Percentiles rank a stretch among this genome's conserved stretches.
phyloP scores from a whole-genome alignment of 495 filamentous ascomycete species.

The Annulohypoxylon nitens region DNA sequence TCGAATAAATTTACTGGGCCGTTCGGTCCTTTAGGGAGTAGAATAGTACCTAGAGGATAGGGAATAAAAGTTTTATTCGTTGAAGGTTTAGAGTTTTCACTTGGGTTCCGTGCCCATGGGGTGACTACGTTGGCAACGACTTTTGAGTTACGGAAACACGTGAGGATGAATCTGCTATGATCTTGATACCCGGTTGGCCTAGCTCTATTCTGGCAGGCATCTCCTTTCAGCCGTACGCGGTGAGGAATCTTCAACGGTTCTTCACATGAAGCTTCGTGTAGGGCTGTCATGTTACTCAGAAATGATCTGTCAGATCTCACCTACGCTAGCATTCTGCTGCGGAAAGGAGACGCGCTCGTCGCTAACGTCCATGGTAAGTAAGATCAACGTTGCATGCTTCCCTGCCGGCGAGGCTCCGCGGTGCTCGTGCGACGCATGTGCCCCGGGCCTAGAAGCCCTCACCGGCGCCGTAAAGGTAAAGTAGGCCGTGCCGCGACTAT shows the following conservation, averaged over 20 bases:
- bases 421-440: background rate
- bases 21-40: background rate
- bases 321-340: background rate
- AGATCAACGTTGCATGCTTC: slow-evolving; percentile 40
- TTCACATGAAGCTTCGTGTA: slow-evolving; percentile 14
- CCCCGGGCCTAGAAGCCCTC: slow-evolving; percentile 15
- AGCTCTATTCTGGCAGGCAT: background rate
- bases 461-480: slow-evolving; percentile 41
- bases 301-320: background rate
- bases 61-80: slow-evolving; percentile 10
- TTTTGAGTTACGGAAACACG: slow-evolving; percentile 24
- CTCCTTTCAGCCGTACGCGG: background rate
- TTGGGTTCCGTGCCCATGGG: slow-evolving; percentile 26
- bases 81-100: slow-evolving; percentile 14
- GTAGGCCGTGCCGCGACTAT: slow-evolving; percentile 20
- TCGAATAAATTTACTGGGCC: background rate
- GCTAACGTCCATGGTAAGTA: background rate
- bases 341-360: slow-evolving; percentile 2
- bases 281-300: background rate
- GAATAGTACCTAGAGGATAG: background rate
- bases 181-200: slow-evolving; percentile 12
- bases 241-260: background rate
- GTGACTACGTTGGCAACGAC: slow-evolving; percentile 17
- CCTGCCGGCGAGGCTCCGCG: slow-evolving; percentile 33
- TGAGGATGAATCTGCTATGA: slow-evolving; percentile 16